These are phyloP conservation scores for Tetragonia tetragonoides DNA, from an alignment of 148 eudicot genomes.

Conservation along the genomic window DNA sequence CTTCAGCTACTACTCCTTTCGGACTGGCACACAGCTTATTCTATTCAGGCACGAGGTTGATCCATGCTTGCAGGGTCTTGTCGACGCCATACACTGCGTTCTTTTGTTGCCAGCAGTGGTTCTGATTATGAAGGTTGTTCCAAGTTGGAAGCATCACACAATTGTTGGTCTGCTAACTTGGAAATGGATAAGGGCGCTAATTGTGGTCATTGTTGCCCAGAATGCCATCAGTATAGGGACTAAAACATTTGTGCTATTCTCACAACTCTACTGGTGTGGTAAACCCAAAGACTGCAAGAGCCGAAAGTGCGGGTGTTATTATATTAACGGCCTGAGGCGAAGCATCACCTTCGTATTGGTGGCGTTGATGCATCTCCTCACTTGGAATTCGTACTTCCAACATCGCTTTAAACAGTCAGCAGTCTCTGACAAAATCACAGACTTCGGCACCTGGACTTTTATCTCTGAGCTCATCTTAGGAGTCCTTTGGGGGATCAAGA, in stretches of 20 bases:
- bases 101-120: not conserved
- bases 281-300: not conserved
- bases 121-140: not conserved
- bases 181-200: not conserved
- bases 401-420: not conserved
- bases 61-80: not conserved
- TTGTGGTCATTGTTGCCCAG: not conserved
- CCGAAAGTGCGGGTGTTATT: not conserved
- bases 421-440: not conserved
- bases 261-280: not conserved
- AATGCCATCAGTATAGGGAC: not conserved
- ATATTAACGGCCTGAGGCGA: not conserved
- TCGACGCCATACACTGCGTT: not conserved
- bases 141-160: conserved; percentile 1
- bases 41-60: not conserved
- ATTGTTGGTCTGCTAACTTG: not conserved
- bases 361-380: conserved; percentile 1
- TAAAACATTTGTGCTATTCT: not conserved
- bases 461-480: not conserved
- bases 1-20: not conserved
- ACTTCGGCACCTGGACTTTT: conserved; percentile 8
- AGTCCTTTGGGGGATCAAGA: conserved; percentile 4
- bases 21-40: not conserved
- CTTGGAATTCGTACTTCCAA: not conserved
- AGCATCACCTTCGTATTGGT: conserved; percentile 2